Percentiles rank a stretch among this genome's conserved stretches.
These are phyloP conservation scores for Gracilaria domingensis DNA, from an alignment of 23 red algal species.

Conservation along the genomic window DNA sequence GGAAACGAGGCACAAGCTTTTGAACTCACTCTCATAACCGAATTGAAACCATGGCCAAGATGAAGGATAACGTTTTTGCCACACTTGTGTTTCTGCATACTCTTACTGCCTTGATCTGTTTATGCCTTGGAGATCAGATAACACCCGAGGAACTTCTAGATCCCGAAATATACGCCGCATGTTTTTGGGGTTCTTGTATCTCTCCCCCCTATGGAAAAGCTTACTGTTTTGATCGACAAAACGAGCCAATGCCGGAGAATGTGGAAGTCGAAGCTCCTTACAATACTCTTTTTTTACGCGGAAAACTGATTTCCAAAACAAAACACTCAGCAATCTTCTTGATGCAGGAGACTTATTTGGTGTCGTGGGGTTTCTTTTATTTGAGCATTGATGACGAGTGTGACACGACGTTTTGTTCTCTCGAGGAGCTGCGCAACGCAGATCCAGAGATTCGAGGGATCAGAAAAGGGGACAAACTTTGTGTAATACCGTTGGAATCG, in stretches of 20 bases:
- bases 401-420: neutral
- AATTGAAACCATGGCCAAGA: neutral
- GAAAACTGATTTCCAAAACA: slow-evolving; percentile 60
- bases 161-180: slow-evolving; percentile 32
- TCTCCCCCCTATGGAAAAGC: slow-evolving; percentile 37
- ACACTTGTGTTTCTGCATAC: slow-evolving; percentile 1
- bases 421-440: slow-evolving; percentile 23
- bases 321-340: slow-evolving; percentile 31
- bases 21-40: neutral
- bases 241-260: neutral
- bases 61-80: neutral
- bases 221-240: slow-evolving; percentile 36
- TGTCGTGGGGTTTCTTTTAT: slow-evolving; percentile 35
- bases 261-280: neutral
- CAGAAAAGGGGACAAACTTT: slow-evolving; percentile 9
- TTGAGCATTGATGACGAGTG: neutral
- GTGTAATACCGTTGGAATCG: slow-evolving; percentile 45
- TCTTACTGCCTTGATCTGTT: neutral
- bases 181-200: slow-evolving; percentile 25
- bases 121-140: slow-evolving; percentile 10
- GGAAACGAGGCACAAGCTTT: too few species aligned
- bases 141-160: slow-evolving; percentile 17
- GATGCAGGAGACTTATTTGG: slow-evolving; percentile 7
- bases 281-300: slow-evolving; percentile 43
- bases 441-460: slow-evolving; percentile 40